phyloP scores from a whole-genome alignment of 257 asterid species.

The Solanum neorickii region DNA sequence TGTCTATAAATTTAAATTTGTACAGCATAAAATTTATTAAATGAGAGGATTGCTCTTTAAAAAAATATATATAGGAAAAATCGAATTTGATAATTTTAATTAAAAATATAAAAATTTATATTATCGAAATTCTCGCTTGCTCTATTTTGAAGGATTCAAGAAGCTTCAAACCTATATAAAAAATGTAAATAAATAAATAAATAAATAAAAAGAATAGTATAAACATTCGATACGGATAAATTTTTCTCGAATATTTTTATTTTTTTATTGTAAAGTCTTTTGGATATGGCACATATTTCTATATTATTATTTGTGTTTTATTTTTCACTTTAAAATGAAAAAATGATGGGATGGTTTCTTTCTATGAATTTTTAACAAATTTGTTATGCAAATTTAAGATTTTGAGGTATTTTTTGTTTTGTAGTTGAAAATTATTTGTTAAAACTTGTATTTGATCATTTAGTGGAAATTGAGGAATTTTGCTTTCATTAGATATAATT shows the following conservation, averaged over 20 bases:
- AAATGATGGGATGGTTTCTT: not conserved
- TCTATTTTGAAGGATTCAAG: not conserved
- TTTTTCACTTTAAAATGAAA: not conserved
- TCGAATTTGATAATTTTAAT: not conserved
- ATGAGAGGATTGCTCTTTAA: not conserved
- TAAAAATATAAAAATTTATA: not conserved
- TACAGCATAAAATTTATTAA: not conserved
- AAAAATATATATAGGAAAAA: fast-evolving
- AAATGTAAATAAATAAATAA: not conserved
- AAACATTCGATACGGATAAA: fast-evolving
- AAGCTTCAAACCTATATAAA: not conserved
- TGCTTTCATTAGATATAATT: too few species aligned
- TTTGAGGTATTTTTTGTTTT: not conserved
- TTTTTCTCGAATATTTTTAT: too few species aligned
- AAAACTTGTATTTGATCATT: not conserved
- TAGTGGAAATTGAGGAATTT: not conserved
- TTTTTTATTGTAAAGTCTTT: too few species aligned
- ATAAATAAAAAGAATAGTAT: too few species aligned
- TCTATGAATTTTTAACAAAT: not conserved
- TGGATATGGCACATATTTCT: not conserved
- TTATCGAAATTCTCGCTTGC: not conserved
- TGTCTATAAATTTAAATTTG: not conserved
- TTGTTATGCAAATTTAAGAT: not conserved
- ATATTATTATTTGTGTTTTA: not conserved
- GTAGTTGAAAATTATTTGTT: not conserved